Evolutionary conservation across 345 rosid species (phyloP).

Genomic region (Eucalyptus rudis): DNA sequence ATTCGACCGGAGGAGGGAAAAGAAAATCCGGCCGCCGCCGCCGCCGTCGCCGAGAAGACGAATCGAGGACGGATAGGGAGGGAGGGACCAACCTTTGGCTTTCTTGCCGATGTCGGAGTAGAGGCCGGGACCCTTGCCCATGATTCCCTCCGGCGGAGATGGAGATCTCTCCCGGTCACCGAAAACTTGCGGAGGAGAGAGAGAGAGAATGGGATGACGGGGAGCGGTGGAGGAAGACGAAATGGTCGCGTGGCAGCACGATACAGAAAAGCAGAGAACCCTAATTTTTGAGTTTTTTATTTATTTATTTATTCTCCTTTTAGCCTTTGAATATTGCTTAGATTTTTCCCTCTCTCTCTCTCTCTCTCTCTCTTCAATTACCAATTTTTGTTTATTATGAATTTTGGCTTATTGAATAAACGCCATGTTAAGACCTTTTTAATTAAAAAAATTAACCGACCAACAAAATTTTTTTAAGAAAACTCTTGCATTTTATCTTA

Average conservation of each 20-base stretch:
- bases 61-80: neutral
- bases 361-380: neutral
- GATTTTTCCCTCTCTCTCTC: neutral
- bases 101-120: conserved; percentile 92
- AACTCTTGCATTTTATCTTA: neutral
- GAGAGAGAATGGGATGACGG: neutral
- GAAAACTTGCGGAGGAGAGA: neutral
- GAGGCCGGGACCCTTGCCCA: conserved; percentile 92
- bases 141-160: conserved; percentile 4
- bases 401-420: neutral
- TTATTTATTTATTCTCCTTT: neutral
- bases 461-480: neutral
- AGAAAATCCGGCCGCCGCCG: neutral
- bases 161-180: neutral
- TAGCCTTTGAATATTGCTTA: neutral
- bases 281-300: neutral
- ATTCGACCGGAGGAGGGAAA: neutral
- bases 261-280: neutral
- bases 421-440: neutral
- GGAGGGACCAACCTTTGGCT: conserved; percentile 52
- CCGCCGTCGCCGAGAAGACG: neutral
- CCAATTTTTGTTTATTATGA: neutral
- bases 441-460: neutral
- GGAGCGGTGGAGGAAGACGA: neutral
- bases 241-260: neutral